Evolutionary conservation across 1,139 yeast genomes (phyloP).

Genomic region (Taphrina deformans): DNA sequence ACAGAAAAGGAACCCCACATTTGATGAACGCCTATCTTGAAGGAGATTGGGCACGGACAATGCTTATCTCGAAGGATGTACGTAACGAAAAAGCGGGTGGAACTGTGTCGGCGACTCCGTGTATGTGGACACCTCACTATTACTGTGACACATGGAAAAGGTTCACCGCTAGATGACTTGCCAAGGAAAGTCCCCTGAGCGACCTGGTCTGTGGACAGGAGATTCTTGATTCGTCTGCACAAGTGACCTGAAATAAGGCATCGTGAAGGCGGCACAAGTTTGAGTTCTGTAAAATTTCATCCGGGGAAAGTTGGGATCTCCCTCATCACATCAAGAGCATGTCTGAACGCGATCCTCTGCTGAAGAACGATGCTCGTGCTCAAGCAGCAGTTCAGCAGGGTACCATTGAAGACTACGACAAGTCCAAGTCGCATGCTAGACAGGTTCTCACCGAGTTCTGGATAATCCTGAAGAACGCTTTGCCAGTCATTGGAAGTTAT

Average conservation of each 20-base stretch:
- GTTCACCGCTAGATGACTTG: background rate
- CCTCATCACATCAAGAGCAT: background rate
- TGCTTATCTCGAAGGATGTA: background rate
- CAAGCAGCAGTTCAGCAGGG: background rate
- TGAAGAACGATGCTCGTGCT: background rate
- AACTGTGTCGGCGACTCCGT: background rate
- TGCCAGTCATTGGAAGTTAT: slow-evolving; percentile 40
- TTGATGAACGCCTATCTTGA: background rate
- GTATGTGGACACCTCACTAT: background rate
- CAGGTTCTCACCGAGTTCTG: slow-evolving; percentile 35
- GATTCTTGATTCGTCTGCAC: no score
- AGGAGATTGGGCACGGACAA: background rate
- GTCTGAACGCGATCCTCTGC: slow-evolving; percentile 22
- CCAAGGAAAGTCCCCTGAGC: no score
- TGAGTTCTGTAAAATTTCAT: no score
- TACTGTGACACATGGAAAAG: background rate
- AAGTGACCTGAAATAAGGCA: no score
- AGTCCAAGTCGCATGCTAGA: background rate
- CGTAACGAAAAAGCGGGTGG: background rate
- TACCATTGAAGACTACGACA: background rate
- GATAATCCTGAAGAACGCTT: slow-evolving; percentile 38
- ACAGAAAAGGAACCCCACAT: slow-evolving; percentile 4
- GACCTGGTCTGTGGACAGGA: no score
- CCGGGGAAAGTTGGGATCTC: background rate
- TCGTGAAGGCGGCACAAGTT: no score